phyloP scores from a whole-genome alignment of 2,329 filamentous ascomycete genomes.

The Aureobasidium sp. region DNA sequence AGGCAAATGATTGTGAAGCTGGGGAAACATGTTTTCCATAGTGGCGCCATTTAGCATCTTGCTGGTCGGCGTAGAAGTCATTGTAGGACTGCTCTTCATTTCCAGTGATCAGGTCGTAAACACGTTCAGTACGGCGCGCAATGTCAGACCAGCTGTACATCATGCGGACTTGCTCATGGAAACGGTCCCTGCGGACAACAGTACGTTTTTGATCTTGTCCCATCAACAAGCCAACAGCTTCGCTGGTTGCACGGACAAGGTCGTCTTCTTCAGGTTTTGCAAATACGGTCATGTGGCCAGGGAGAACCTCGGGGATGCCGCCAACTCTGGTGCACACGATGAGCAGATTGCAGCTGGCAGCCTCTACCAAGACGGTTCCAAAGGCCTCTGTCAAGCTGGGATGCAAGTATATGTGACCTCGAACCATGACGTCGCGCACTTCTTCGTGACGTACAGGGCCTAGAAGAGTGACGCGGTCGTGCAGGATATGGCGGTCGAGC shows the following conservation, averaged over 20 bases:
- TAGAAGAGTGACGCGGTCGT: conserved; percentile 87
- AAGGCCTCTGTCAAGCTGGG: conserved; percentile 95
- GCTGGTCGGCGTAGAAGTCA: conserved; percentile 71
- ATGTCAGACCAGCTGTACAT: conserved; percentile 99
- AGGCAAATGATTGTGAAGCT: conserved; percentile 63
- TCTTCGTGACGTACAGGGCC: conserved; percentile 92
- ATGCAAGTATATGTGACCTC: conserved; percentile 92
- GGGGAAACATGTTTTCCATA: conserved; percentile 52
- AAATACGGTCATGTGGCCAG: conserved; percentile 94
- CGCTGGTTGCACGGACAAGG: conserved; percentile 78
- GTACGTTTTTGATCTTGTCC: conserved; percentile 13
- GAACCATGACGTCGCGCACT: conserved; percentile 94
- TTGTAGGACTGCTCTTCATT: conserved; percentile 44
- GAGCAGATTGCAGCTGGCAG: conserved; percentile 89
- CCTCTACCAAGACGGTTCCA: conserved; percentile 95
- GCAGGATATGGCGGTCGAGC: conserved; percentile 65
- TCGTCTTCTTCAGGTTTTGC: conserved; percentile 96
- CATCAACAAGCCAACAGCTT: conserved; percentile 70
- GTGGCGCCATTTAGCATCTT: conserved; percentile 33
- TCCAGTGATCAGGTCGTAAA: conserved; percentile 88
- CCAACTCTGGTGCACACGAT: conserved; percentile 95
- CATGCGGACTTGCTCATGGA: conserved; percentile 93
- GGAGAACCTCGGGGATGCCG: conserved; percentile 92
- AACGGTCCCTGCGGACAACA: conserved; percentile 73
- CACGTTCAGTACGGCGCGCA: conserved; percentile 82